These are phyloP conservation scores for Nannochloropsis salina DNA, from an alignment of 108 stramenopile species.

Conservation along the genomic window DNA sequence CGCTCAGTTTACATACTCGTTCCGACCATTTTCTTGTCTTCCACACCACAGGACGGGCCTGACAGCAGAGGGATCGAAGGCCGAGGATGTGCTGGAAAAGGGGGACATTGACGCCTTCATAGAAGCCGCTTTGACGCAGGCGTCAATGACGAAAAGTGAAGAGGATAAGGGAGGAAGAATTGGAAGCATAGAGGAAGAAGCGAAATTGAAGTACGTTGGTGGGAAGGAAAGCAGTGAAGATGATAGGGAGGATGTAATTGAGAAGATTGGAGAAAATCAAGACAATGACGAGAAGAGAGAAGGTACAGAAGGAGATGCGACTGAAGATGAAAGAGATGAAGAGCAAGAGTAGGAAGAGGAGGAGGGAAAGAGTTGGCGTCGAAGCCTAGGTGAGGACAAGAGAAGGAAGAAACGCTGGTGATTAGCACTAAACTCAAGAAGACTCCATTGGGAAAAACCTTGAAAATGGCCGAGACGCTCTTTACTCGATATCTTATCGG, in stretches of 20 bases:
- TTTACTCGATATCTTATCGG: no score
- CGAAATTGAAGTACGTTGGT: not conserved
- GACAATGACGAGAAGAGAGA: not conserved
- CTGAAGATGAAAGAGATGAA: not conserved
- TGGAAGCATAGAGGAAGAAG: not conserved
- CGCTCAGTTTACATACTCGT: not conserved
- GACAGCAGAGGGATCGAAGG: not conserved
- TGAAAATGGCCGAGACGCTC: no score
- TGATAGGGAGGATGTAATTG: no score
- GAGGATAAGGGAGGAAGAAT: not conserved
- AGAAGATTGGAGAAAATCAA: no score
- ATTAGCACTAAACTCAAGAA: no score
- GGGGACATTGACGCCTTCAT: conserved; percentile 33
- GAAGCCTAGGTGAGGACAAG: no score
- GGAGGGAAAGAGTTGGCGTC: not conserved
- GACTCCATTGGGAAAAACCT: no score
- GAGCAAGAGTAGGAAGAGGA: not conserved
- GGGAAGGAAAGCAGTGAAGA: no score
- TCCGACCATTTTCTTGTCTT: not conserved
- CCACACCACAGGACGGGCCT: not conserved
- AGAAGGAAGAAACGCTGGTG: no score
- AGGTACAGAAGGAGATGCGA: not conserved
- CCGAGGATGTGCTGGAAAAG: conserved; percentile 10
- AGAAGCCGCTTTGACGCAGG: conserved; percentile 21
- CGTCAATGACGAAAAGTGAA: not conserved